Percentiles rank a stretch among this genome's conserved stretches.
Conservation (phyloP, 78 protist genomes). For the Bigelowiella natans region DNA sequence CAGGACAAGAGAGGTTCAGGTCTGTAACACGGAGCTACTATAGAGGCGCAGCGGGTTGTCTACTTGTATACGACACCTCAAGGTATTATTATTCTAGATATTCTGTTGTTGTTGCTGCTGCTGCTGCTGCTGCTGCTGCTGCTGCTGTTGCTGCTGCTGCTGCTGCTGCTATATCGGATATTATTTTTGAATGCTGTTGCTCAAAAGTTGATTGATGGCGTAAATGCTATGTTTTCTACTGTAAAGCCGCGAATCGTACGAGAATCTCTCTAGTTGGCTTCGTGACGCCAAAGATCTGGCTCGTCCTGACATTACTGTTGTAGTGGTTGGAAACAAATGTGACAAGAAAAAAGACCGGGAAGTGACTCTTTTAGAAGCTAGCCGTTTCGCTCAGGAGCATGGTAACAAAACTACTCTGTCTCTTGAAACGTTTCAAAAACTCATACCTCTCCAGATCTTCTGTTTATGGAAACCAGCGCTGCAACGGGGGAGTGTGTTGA, state of each 20-base stretch:
- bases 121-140: no score
- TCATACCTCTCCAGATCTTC: slow-evolving; percentile 29
- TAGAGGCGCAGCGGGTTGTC: background rate
- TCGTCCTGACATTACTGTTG: background rate
- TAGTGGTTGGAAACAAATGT: slow-evolving; percentile 55
- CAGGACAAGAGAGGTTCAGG: background rate
- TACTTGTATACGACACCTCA: slow-evolving; percentile 19
- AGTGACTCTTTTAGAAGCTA: slow-evolving; percentile 48
- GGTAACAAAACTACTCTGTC: slow-evolving; percentile 23
- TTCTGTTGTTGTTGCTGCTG: no score
- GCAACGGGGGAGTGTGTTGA: slow-evolving; percentile 52
- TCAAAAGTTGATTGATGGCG: no score
- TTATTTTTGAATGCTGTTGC: no score
- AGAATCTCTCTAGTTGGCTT: background rate
- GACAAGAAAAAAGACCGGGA: slow-evolving; percentile 52
- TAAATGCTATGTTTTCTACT: no score
- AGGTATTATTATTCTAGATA: no score
- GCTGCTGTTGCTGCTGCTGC: no score
- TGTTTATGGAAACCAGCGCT: slow-evolving; percentile 55
- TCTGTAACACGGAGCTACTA: slow-evolving; percentile 3
- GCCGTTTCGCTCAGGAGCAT: slow-evolving; percentile 52
- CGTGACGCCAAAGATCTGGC: slow-evolving; percentile 1
- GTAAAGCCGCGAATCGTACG: slow-evolving; percentile 5
- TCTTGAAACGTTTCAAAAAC: no score
- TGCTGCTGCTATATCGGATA: no score